Evolutionary conservation across 495 filamentous ascomycete species (phyloP).

Genomic region (Podospora didyma): DNA sequence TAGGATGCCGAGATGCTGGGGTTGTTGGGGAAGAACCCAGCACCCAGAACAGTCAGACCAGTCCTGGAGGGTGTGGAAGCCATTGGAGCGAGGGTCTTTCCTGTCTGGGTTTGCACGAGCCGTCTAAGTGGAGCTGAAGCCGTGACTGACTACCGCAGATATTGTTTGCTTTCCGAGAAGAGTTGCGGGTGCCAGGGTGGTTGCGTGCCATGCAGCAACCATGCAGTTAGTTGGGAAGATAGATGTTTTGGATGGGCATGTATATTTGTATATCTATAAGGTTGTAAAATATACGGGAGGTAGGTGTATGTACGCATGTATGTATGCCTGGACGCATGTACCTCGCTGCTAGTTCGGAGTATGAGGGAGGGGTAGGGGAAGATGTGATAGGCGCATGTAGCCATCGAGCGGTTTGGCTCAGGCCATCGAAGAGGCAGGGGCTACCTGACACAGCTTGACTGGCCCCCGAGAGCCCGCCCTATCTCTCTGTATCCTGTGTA

Average conservation of each 20-base stretch:
- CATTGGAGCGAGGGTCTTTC: conserved; percentile 20
- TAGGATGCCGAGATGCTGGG: not conserved
- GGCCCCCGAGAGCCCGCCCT: too few species aligned
- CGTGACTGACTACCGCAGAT: conserved; percentile 12
- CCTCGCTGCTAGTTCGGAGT: not conserved
- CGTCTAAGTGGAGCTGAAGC: conserved; percentile 16
- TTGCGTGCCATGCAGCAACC: conserved; percentile 23
- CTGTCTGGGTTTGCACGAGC: conserved; percentile 19
- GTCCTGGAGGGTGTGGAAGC: conserved; percentile 22
- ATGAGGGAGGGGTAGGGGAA: not conserved
- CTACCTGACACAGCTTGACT: not conserved
- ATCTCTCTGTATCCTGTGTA: too few species aligned
- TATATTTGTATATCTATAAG: not conserved
- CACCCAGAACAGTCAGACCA: conserved; percentile 13
- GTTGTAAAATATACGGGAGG: too few species aligned
- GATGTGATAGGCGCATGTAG: not conserved
- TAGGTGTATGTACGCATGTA: not conserved
- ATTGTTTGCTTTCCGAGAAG: conserved; percentile 17
- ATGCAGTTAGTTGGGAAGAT: conserved; percentile 13
- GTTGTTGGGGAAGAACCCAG: not conserved
- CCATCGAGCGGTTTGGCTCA: not conserved
- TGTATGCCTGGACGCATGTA: conserved; percentile 3
- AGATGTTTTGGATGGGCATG: not conserved
- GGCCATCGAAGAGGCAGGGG: not conserved
- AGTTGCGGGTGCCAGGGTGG: conserved; percentile 17